A percentile compares a stretch with the other conserved stretches of the same genome.
These are phyloP conservation scores for Neophaeococcomyces aloes DNA, from an alignment of 2,329 filamentous ascomycete genomes.

Conservation along the genomic window DNA sequence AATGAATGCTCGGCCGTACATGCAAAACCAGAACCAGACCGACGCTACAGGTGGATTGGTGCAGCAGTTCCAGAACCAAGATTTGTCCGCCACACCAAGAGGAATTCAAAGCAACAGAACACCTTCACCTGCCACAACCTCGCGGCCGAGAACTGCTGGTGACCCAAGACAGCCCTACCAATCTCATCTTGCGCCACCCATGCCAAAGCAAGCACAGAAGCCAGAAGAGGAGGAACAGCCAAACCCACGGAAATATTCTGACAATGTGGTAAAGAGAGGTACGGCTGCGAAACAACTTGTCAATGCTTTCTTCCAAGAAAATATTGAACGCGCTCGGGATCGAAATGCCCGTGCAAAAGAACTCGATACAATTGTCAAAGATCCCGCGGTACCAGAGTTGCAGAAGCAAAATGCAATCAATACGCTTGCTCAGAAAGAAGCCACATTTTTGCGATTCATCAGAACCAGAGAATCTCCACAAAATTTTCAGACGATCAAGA, in stretches of 20 bases:
- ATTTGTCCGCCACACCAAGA: constrained; percentile 64
- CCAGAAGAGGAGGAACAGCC: constrained; percentile 62
- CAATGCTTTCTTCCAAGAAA: constrained; percentile 90
- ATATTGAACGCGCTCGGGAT: constrained; percentile 88
- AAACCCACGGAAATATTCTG: constrained; percentile 76
- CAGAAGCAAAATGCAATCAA: constrained; percentile 78
- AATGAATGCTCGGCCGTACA: constrained; percentile 26
- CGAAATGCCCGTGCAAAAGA: constrained; percentile 93
- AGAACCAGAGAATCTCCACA: constrained; percentile 85
- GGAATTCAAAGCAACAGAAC: constrained; percentile 59
- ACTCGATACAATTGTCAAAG: constrained; percentile 73
- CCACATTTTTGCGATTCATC: constrained; percentile 85
- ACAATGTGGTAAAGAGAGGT: constrained; percentile 67
- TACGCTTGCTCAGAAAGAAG: constrained; percentile 76
- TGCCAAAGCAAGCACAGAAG: constrained; percentile 49
- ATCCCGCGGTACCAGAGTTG: constrained; percentile 61
- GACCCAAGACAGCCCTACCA: constrained; percentile 49
- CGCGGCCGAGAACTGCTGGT: constrained; percentile 77
- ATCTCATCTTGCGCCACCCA: constrained; percentile 58
- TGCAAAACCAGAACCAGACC: constrained; percentile 52
- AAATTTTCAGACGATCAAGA: constrained; percentile 93
- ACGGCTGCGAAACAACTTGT: constrained; percentile 56
- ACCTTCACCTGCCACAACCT: constrained; percentile 50
- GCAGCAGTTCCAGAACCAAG: constrained; percentile 95
- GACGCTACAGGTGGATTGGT: constrained; percentile 85